A percentile compares a stretch with the other conserved stretches of the same genome.
phyloP scores from a whole-genome alignment of 2,329 filamentous ascomycete genomes.

The Cytospora schulzeri region DNA sequence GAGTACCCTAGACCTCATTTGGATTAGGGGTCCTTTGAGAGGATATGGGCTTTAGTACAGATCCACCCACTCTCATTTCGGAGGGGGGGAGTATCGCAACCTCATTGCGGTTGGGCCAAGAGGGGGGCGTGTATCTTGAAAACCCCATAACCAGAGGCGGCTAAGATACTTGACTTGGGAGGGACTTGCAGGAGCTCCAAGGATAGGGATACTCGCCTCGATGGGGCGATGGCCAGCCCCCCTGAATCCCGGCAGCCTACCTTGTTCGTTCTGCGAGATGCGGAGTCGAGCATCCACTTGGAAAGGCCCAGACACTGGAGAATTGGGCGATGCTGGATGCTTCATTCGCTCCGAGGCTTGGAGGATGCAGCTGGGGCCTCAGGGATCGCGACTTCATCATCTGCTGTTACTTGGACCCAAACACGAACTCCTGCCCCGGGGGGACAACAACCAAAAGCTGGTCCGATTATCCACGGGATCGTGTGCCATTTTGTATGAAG shows the following conservation, averaged over 20 bases:
- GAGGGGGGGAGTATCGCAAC: conserved; percentile 15
- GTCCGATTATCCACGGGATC: background rate
- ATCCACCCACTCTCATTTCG: conserved; percentile 22
- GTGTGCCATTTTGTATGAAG: conserved; percentile 8
- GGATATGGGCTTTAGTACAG: conserved; percentile 23
- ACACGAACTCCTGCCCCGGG: conserved; percentile 9
- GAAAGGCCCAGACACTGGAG: conserved; percentile 28
- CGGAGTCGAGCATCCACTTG: conserved; percentile 28
- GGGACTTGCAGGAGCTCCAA: conserved; percentile 20
- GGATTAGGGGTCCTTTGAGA: conserved; percentile 20
- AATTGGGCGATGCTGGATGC: conserved; percentile 21
- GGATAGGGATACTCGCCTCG: conserved; percentile 24
- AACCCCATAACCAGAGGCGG: conserved; percentile 17
- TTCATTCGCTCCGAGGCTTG: conserved; percentile 20
- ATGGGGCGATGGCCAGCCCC: conserved; percentile 28
- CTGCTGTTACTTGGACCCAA: conserved; percentile 12
- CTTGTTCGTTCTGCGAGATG: conserved; percentile 28
- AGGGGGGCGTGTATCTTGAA: conserved; percentile 17
- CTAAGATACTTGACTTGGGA: conserved; percentile 20
- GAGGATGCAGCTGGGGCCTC: conserved; percentile 16
- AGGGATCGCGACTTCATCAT: conserved; percentile 18
- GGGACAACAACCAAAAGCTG: conserved; percentile 12
- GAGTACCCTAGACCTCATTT: conserved; percentile 15
- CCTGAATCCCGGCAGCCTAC: conserved; percentile 25
- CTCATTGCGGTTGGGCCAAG: conserved; percentile 22